Evolutionary conservation across 768 basidiomycete species (phyloP).

Genomic region (Pleurotus cornucopiae): DNA sequence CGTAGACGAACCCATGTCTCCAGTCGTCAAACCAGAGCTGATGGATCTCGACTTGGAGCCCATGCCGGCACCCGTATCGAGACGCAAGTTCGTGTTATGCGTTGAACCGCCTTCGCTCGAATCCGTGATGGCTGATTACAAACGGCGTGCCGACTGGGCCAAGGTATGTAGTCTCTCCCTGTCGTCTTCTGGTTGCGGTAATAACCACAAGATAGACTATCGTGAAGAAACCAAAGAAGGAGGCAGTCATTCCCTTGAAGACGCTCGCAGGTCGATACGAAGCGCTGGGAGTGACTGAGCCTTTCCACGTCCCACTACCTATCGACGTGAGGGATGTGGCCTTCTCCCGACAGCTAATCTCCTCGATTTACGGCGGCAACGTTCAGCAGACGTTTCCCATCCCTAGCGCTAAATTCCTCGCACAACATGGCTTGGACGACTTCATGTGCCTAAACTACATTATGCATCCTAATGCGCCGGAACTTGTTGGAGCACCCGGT

Average conservation of each 20-base stretch:
- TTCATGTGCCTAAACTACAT: constrained; percentile 29
- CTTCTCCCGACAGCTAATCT: constrained; percentile 25
- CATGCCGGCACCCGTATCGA: not conserved
- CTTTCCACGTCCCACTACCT: constrained; percentile 21
- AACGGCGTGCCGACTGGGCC: not conserved
- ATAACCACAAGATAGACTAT: constrained; percentile 10
- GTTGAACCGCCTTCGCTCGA: not conserved
- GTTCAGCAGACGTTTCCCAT: constrained; percentile 22
- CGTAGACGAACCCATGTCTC: too few relatives aligned
- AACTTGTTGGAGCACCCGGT: constrained; percentile 29
- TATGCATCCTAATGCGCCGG: constrained; percentile 30
- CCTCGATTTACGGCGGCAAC: constrained; percentile 30
- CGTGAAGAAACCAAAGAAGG: constrained; percentile 15
- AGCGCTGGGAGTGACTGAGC: constrained; percentile 17
- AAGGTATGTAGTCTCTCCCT: not conserved
- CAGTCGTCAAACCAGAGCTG: not conserved
- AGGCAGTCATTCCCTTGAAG: constrained; percentile 1
- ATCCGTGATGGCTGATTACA: not conserved
- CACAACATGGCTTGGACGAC: constrained; percentile 23
- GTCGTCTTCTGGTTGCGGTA: not conserved
- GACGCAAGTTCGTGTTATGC: not conserved
- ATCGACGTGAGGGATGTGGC: constrained; percentile 20
- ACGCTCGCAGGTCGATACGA: constrained; percentile 11
- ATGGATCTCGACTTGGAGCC: not conserved
- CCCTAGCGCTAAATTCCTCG: constrained; percentile 15